Evolutionary conservation across 2,329 filamentous ascomycete species (phyloP).

Genomic region (Penicillium occitanis): DNA sequence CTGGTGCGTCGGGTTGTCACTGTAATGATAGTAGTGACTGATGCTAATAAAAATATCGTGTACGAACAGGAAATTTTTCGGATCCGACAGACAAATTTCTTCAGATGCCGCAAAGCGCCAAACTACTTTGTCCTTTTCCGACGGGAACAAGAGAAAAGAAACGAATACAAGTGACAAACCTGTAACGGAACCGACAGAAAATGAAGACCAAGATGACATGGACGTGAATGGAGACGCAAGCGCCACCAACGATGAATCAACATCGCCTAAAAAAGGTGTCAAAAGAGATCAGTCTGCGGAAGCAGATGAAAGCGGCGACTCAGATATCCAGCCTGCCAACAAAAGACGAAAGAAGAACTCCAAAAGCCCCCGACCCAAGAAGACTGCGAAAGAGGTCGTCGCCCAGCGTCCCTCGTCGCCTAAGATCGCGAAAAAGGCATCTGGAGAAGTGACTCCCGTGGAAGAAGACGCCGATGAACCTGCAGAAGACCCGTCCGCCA

Average conservation of each 20-base stretch:
- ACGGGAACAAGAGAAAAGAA: slow-evolving; percentile 50
- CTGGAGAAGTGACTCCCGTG: slow-evolving; percentile 47
- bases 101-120: slow-evolving; percentile 64
- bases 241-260: slow-evolving; percentile 21
- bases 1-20: slow-evolving; percentile 56
- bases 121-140: slow-evolving; percentile 72
- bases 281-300: slow-evolving; percentile 43
- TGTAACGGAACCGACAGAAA: slow-evolving; percentile 24
- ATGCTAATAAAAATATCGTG: slow-evolving; percentile 8
- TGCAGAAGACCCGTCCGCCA: slow-evolving; percentile 44
- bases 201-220: slow-evolving; percentile 20
- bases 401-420: slow-evolving; percentile 27
- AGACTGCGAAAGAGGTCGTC: slow-evolving; percentile 24
- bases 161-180: slow-evolving; percentile 30
- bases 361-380: slow-evolving; percentile 31
- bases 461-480: slow-evolving; percentile 34
- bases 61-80: slow-evolving; percentile 76
- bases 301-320: slow-evolving; percentile 50
- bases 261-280: slow-evolving; percentile 28
- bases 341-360: slow-evolving; percentile 49
- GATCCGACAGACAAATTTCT: slow-evolving; percentile 59
- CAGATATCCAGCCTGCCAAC: slow-evolving; percentile 60
- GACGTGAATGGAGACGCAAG: slow-evolving; percentile 22
- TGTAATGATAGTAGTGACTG: not conserved
- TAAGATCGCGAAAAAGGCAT: slow-evolving; percentile 39